Percentiles rank a stretch among this genome's conserved stretches.
Conservation (phyloP, 2,329 filamentous ascomycete species). For the Alternaria angustiovoidea region DNA sequence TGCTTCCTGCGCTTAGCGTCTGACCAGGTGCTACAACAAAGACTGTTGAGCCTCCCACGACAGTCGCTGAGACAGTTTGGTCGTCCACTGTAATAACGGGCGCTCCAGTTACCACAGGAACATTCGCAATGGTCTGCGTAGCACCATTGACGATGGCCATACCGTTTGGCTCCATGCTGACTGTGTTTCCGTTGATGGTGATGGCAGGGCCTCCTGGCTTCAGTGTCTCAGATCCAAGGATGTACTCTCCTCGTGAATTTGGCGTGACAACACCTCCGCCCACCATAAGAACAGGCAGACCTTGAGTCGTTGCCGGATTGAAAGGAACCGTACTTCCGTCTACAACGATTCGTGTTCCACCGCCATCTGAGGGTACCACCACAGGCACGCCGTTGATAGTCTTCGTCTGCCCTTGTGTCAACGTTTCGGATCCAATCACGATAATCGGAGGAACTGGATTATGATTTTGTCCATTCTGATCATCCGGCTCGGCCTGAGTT, state of each 20-base stretch:
- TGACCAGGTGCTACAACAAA: slow-evolving; percentile 27
- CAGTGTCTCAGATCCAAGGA: slow-evolving; percentile 41
- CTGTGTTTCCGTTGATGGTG: slow-evolving; percentile 46
- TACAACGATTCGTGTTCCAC: slow-evolving; percentile 36
- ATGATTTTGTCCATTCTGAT: slow-evolving; percentile 10
- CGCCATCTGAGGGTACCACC: slow-evolving; percentile 30
- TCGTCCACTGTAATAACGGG: slow-evolving; percentile 34
- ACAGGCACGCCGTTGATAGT: slow-evolving; percentile 46
- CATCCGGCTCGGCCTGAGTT: slow-evolving; percentile 8
- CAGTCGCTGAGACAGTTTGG: slow-evolving; percentile 30
- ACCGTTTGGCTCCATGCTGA: slow-evolving; percentile 48
- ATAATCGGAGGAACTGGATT: slow-evolving; percentile 22
- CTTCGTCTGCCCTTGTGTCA: slow-evolving; percentile 42
- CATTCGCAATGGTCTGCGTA: slow-evolving; percentile 37
- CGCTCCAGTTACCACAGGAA: slow-evolving; percentile 18
- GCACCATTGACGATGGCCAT: slow-evolving; percentile 50
- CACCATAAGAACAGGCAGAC: slow-evolving; percentile 34
- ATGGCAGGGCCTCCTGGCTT: slow-evolving; percentile 43
- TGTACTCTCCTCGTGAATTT: slow-evolving; percentile 42
- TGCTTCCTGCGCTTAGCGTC: slow-evolving; percentile 31
- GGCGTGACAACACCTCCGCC: slow-evolving; percentile 40
- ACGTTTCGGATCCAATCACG: slow-evolving; percentile 37
- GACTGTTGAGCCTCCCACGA: slow-evolving; percentile 35
- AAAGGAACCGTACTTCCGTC: slow-evolving; percentile 37
- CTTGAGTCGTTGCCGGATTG: slow-evolving; percentile 28